phyloP scores from a whole-genome alignment of 176 grass and related monocot species.

The Chloris gayana region DNA sequence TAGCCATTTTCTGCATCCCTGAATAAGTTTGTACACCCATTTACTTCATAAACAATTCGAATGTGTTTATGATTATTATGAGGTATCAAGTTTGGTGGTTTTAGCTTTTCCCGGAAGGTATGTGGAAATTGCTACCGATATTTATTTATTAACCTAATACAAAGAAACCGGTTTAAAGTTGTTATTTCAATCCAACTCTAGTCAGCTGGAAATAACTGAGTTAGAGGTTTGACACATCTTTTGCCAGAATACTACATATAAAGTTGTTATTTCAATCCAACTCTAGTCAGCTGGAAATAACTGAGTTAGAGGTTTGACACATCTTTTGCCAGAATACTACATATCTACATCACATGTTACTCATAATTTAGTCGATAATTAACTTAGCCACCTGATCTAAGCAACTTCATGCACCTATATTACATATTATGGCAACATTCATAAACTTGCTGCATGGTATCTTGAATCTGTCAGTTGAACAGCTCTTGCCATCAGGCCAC shows the following conservation, averaged over 20 bases:
- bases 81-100: not conserved
- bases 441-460: slow-evolving; percentile 48
- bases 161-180: slow-evolving; percentile 27
- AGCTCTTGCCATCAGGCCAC: slow-evolving; percentile 35
- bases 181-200: slow-evolving; percentile 34
- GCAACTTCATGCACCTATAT: slow-evolving; percentile 51
- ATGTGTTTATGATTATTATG: not conserved
- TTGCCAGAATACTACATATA: slow-evolving; percentile 40
- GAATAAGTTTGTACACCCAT: slow-evolving; percentile 10
- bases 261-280: slow-evolving; percentile 34
- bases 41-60: not conserved
- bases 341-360: slow-evolving; percentile 54
- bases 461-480: slow-evolving; percentile 61
- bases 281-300: slow-evolving; percentile 36
- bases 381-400: slow-evolving; percentile 45
- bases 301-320: slow-evolving; percentile 36
- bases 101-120: not conserved
- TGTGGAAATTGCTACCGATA: not conserved
- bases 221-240: slow-evolving; percentile 38
- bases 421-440: slow-evolving; percentile 65
- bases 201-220: slow-evolving; percentile 39
- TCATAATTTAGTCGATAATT: slow-evolving; percentile 31
- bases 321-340: slow-evolving; percentile 39
- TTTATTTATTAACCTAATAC: not conserved
- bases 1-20: not conserved